phyloP scores from a whole-genome alignment of 129 eudicot genomes.

The Flaveria ramosissima region DNA sequence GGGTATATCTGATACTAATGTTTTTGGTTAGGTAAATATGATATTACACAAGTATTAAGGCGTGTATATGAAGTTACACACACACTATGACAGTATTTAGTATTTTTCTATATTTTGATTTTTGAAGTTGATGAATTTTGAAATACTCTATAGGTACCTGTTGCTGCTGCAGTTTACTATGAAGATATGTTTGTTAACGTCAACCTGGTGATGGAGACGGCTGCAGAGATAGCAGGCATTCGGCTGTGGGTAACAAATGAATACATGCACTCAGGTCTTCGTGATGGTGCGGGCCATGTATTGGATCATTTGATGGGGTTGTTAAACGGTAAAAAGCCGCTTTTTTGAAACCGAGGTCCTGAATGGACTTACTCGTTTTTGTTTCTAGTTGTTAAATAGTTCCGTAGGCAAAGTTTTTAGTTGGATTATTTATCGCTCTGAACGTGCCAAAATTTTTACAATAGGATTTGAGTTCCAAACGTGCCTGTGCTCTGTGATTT shows the following conservation, averaged over 20 bases:
- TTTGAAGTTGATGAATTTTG: slow-evolving; percentile 6
- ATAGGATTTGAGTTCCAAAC: not conserved
- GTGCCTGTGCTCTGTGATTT: not conserved
- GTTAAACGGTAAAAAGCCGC: slow-evolving; percentile 81
- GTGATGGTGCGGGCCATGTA: slow-evolving; percentile 67
- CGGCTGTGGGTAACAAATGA: slow-evolving; percentile 86
- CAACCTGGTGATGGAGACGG: slow-evolving; percentile 67
- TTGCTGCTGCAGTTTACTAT: slow-evolving; percentile 90
- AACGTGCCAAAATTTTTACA: not conserved
- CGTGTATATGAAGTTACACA: not conserved
- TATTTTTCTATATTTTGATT: not conserved
- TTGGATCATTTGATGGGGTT: slow-evolving; percentile 76
- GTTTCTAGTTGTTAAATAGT: slow-evolving; percentile 17
- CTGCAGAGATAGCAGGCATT: slow-evolving; percentile 70
- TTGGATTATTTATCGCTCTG: not conserved
- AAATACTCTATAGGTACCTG: slow-evolving; percentile 66
- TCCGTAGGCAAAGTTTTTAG: not conserved
- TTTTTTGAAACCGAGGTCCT: slow-evolving; percentile 46
- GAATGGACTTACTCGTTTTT: not conserved
- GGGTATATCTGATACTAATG: no score
- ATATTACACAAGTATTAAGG: not conserved
- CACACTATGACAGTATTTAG: no score
- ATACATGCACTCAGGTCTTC: slow-evolving; percentile 93
- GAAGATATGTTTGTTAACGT: slow-evolving; percentile 92
- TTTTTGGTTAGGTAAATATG: no score